Evolutionary conservation across 805 yeast species (phyloP).

Genomic region (Cyberlindnera nakhonratchasimensis): DNA sequence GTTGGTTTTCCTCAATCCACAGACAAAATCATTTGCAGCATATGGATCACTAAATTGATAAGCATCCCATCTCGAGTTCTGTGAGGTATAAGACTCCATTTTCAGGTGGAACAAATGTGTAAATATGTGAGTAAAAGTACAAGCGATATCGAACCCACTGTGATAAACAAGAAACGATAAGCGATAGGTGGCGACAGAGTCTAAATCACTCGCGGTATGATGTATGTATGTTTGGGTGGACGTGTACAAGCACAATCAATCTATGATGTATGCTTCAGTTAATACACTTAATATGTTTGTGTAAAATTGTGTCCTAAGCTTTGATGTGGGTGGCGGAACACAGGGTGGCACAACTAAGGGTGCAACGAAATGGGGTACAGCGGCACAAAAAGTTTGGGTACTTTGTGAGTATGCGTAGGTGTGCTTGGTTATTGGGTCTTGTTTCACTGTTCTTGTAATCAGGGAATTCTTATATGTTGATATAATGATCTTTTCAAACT

Average conservation of each 20-base stretch:
- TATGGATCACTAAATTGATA: slow-evolving; percentile 65
- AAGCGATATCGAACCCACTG: too few relatives aligned
- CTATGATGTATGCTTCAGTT: too few relatives aligned
- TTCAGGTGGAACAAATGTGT: not conserved
- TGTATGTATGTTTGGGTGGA: too few relatives aligned
- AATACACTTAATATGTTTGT: too few relatives aligned
- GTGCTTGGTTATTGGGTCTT: not conserved
- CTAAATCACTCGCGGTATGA: too few relatives aligned
- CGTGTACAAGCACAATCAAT: too few relatives aligned
- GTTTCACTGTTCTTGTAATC: too few relatives aligned
- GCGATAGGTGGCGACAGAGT: too few relatives aligned
- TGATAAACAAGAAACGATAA: not conserved
- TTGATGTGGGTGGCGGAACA: slow-evolving; percentile 2
- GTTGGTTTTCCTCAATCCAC: slow-evolving; percentile 41
- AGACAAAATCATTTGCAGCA: slow-evolving; percentile 56
- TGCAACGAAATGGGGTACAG: not conserved
- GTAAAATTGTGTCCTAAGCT: too few relatives aligned
- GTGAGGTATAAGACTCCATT: slow-evolving; percentile 14
- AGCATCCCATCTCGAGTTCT: slow-evolving; percentile 49
- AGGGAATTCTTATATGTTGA: too few relatives aligned
- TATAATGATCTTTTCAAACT: too few relatives aligned
- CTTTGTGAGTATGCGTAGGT: not conserved
- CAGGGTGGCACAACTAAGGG: slow-evolving; percentile 2
- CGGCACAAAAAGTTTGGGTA: not conserved
- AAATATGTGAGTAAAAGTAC: not conserved